Evolutionary conservation across 352 stramenopile genomes (phyloP).

Genomic region (Phytophthora lateralis): DNA sequence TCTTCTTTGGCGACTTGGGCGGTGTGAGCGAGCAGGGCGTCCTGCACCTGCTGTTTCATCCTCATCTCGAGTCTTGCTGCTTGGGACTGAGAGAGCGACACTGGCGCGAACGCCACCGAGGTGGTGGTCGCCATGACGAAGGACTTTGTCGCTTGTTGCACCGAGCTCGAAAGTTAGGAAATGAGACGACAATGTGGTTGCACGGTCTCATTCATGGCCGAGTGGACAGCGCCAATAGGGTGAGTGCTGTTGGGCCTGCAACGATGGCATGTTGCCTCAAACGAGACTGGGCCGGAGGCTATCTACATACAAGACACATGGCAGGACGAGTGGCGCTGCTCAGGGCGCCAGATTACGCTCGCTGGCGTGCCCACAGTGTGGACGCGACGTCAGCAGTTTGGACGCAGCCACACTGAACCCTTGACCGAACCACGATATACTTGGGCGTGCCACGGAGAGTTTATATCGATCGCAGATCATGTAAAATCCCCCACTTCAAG

Average conservation of each 20-base stretch:
- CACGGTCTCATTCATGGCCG: neutral
- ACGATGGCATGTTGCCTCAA: slow-evolving; percentile 24
- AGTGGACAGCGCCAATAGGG: slow-evolving; percentile 4
- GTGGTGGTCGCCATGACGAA: slow-evolving; percentile 6
- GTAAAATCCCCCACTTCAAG: slow-evolving; percentile 15
- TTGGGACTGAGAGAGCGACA: slow-evolving; percentile 40
- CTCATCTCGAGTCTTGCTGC: slow-evolving; percentile 36
- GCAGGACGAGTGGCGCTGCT: slow-evolving; percentile 7
- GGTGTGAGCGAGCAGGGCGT: slow-evolving; percentile 42
- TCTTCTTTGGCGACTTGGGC: slow-evolving; percentile 23
- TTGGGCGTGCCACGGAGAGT: neutral
- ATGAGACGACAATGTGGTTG: slow-evolving; percentile 7
- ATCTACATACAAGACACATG: slow-evolving; percentile 18
- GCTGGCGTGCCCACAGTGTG: neutral
- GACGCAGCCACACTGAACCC: slow-evolving; percentile 1
- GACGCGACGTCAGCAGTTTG: neutral
- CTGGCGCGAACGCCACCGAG: slow-evolving; percentile 24
- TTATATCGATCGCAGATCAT: neutral
- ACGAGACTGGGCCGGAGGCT: slow-evolving; percentile 9
- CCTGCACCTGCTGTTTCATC: slow-evolving; percentile 53
- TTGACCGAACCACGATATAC: neutral
- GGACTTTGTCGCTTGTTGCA: slow-evolving; percentile 11
- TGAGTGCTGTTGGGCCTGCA: slow-evolving; percentile 10
- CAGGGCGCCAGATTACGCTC: slow-evolving; percentile 1
- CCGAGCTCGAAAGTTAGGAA: slow-evolving; percentile 26